Conservation (phyloP, 352 stramenopile genomes). For the Globisporangium radiosum region DNA sequence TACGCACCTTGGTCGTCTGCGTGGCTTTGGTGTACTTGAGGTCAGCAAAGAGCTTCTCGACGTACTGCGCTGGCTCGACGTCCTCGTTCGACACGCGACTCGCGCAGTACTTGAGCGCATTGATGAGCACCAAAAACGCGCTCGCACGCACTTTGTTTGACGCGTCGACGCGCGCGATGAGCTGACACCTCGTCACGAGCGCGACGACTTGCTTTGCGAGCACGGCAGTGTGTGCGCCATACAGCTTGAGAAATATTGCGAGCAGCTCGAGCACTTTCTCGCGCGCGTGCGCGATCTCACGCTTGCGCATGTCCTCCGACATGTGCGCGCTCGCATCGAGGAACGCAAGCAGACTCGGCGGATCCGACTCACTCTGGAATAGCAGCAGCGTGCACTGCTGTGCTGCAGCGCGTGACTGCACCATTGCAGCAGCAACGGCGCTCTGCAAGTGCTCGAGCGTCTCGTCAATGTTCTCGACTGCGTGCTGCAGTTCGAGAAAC, state of each 20-base stretch:
- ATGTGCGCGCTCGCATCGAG: conserved; percentile 40
- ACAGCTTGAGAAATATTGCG: conserved; percentile 40
- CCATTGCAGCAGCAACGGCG: conserved; percentile 40
- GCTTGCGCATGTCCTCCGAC: conserved; percentile 48
- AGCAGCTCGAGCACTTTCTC: conserved; percentile 45
- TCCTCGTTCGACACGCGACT: conserved; percentile 31
- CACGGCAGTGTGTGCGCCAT: conserved; percentile 37
- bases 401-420: conserved; percentile 41
- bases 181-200: conserved; percentile 36
- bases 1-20: conserved; percentile 51
- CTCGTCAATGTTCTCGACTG: conserved; percentile 62
- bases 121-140: conserved; percentile 49
- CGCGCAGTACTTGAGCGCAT: conserved; percentile 39
- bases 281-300: conserved; percentile 42
- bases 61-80: conserved; percentile 41
- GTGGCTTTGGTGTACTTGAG: conserved; percentile 68
- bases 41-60: conserved; percentile 70
- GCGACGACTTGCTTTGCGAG: conserved; percentile 38
- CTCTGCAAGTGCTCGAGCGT: conserved; percentile 45
- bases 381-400: conserved; percentile 62
- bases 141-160: conserved; percentile 63
- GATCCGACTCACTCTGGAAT: conserved; percentile 38
- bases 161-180: conserved; percentile 41
- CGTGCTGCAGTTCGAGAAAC: conserved; percentile 52
- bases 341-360: conserved; percentile 51